Evolutionary conservation across 2,329 filamentous ascomycete genomes (phyloP), one percentile per base, ranked within the genome.

Genomic region (Botryotinia convoluta): DNA sequence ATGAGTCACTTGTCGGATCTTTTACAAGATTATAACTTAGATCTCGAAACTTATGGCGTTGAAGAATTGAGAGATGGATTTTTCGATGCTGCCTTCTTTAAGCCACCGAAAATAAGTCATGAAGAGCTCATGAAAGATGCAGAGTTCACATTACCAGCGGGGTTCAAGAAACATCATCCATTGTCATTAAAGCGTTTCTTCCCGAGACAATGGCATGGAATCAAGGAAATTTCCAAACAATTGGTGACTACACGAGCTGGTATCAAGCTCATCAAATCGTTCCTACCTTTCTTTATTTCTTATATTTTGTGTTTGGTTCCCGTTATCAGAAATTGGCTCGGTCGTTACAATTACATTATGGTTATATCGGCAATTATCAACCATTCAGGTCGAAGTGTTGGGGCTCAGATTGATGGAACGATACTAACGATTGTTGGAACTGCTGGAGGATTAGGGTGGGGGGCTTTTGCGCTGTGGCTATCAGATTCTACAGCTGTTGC

Each of bases 331-430:
- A 73, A 79, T n/a, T 87, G 84, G 84, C 81, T 90, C 6, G 88
- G 88, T 2, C 83, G 81, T 26, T 87, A 88, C 76, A 83, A 83
- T 75, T 89, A 89, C 76, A 84, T 90, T 74, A 86, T 88, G 83
- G 85, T 83, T 6, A 79, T 90, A 65, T 89, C 88, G 3, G 82
- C 86, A n/a, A 84, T 89, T 32, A 77, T 90, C 62, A 90, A 89
- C 73, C 88, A 90, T 76, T 84, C 88, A 4, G 87, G 86, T 35
- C 83, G 88, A 54, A 85, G 86, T 1, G 77, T 89, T 69, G 88
- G 88, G 9, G 85, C 87, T 20, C 88, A 90, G 76, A 79, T 90
- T 35, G 88, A 90, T 77, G 88, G 88, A 2, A 80, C 85, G 6
- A 72, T 88, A 60, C 79, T 87, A 32, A 89, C 87, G 8, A 85